These are phyloP conservation scores for Fusarium pseudoanthophilum DNA, from an alignment of 2,329 filamentous ascomycete species.

Conservation along the genomic window DNA sequence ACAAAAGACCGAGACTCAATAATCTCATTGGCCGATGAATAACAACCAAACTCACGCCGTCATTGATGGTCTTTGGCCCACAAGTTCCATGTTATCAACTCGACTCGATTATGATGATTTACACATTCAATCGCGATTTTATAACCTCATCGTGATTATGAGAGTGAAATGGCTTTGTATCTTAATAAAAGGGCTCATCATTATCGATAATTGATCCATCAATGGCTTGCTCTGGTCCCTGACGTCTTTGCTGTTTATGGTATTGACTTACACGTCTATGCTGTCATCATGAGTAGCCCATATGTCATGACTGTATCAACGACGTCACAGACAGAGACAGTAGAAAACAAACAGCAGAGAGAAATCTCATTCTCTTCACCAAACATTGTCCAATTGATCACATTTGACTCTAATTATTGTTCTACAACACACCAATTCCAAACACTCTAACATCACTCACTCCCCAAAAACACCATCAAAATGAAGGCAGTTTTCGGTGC, in stretches of 20 bases:
- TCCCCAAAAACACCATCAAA: background rate
- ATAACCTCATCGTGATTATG: slow-evolving; percentile 1
- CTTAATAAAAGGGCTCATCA: background rate
- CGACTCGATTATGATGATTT: slow-evolving; percentile 11
- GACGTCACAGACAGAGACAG: slow-evolving; percentile 31
- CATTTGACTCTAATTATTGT: background rate
- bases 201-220: background rate
- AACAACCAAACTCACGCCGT: slow-evolving; percentile 13
- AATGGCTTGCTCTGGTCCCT: slow-evolving; percentile 14
- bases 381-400: slow-evolving; percentile 7
- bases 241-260: slow-evolving; percentile 13
- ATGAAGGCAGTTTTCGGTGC: slow-evolving; percentile 37
- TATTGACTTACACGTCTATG: slow-evolving; percentile 33
- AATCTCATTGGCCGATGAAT: background rate
- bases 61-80: slow-evolving; percentile 23
- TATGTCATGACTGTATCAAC: slow-evolving; percentile 36
- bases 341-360: slow-evolving; percentile 12
- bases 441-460: background rate
- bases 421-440: background rate
- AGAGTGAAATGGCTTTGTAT: background rate
- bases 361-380: background rate
- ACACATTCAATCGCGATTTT: slow-evolving; percentile 13
- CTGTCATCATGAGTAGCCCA: slow-evolving; percentile 38
- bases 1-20: background rate
- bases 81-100: slow-evolving; percentile 3